These are phyloP conservation scores for Stagonosporopsis rhizophila DNA, from an alignment of 2,329 filamentous ascomycete genomes.

Conservation along the genomic window DNA sequence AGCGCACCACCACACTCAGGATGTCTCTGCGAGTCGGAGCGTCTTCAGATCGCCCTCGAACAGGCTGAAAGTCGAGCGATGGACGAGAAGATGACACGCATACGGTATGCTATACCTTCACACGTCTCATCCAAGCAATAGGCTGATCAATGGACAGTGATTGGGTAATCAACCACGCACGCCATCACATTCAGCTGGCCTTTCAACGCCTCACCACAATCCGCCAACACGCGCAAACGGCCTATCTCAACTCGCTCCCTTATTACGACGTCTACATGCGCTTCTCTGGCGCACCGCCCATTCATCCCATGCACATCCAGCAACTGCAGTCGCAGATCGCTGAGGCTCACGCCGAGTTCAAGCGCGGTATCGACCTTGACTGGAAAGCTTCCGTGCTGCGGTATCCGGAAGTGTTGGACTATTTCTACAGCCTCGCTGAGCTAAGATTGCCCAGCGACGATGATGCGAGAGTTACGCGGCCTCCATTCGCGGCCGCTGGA, in stretches of 20 bases:
- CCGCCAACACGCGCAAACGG: slow-evolving; percentile 51
- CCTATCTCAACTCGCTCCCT: slow-evolving; percentile 54
- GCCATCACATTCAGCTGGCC: slow-evolving; percentile 53
- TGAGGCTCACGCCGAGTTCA: slow-evolving; percentile 69
- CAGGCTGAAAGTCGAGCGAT: slow-evolving; percentile 50
- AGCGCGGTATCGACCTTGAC: slow-evolving; percentile 78
- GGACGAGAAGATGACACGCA: slow-evolving; percentile 45
- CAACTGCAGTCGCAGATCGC: slow-evolving; percentile 61
- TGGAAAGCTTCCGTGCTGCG: slow-evolving; percentile 77
- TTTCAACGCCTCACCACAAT: slow-evolving; percentile 52
- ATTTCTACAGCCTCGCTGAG: slow-evolving; percentile 76
- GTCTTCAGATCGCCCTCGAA: slow-evolving; percentile 50
- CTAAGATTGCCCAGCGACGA: slow-evolving; percentile 68
- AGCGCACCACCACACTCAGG: slow-evolving; percentile 49
- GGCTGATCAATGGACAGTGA: slow-evolving; percentile 47
- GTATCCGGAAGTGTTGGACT: slow-evolving; percentile 81
- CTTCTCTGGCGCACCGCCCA: slow-evolving; percentile 54
- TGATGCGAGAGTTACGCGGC: slow-evolving; percentile 47
- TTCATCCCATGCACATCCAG: slow-evolving; percentile 51
- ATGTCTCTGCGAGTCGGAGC: slow-evolving; percentile 51
- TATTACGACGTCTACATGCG: slow-evolving; percentile 57
- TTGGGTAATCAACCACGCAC: slow-evolving; percentile 56
- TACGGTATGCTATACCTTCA: slow-evolving; percentile 34
- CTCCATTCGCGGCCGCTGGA: slow-evolving; percentile 49
- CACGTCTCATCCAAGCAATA: background rate